Percentiles rank a stretch among this genome's conserved stretches.
phyloP scores from a whole-genome alignment of 1,284 basidiomycete genomes.

The Phellopilus nigrolimitatus region DNA sequence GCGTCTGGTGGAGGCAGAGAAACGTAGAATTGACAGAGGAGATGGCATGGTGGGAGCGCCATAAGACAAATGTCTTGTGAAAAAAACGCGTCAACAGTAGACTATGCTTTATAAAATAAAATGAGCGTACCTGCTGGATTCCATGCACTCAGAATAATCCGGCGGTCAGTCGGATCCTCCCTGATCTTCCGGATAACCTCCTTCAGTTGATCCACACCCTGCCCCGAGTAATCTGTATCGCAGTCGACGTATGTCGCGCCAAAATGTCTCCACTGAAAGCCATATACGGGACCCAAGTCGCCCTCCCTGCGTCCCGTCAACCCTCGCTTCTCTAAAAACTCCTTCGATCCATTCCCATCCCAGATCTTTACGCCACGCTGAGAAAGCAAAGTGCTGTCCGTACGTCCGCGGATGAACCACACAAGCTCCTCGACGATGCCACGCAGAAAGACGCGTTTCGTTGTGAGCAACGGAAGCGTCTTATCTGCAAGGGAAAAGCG shows the following conservation, averaged over 20 bases:
- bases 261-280: slow-evolving; percentile 99
- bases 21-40: slow-evolving; percentile 99
- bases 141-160: slow-evolving; percentile 97
- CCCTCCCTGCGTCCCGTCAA: slow-evolving; percentile 83
- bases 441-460: slow-evolving; percentile 90
- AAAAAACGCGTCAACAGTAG: background rate
- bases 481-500: slow-evolving; percentile 78
- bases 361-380: slow-evolving; percentile 93
- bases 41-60: slow-evolving; percentile 97
- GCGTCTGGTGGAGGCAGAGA: slow-evolving; percentile 60
- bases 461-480: slow-evolving; percentile 86
- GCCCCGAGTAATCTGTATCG: slow-evolving; percentile 77
- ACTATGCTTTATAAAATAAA: background rate
- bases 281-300: slow-evolving; percentile 95
- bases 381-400: slow-evolving; percentile 76
- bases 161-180: slow-evolving; percentile 88
- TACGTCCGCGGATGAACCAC: slow-evolving; percentile 90
- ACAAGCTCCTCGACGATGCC: slow-evolving; percentile 93
- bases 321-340: slow-evolving; percentile 83
- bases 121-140: slow-evolving; percentile 82
- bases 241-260: slow-evolving; percentile 86
- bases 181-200: slow-evolving; percentile 92
- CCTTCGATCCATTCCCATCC: slow-evolving; percentile 93
- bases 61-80: slow-evolving; percentile 80
- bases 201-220: slow-evolving; percentile 91